Percentiles rank a stretch among this genome's conserved stretches.
Conservation (phyloP, 148 eudicot species). For the Cornus controversa region DNA sequence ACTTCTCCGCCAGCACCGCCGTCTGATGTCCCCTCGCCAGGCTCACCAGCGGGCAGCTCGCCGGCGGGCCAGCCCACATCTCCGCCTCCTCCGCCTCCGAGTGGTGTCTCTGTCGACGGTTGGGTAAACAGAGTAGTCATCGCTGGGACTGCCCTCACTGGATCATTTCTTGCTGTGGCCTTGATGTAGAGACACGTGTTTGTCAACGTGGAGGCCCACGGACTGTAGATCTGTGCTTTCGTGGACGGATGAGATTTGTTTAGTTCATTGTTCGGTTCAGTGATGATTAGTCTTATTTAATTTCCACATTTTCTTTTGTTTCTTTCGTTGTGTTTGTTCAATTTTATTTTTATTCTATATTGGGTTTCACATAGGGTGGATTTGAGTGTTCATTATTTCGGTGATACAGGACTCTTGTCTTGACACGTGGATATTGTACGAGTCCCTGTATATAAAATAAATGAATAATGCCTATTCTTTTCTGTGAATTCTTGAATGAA, state of each 20-base stretch:
- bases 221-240: constrained; percentile 11
- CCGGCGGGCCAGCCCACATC: neutral
- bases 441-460: constrained; percentile 14
- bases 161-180: constrained; percentile 26
- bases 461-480: constrained; percentile 16
- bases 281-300: neutral
- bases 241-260: constrained; percentile 30
- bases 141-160: constrained; percentile 36
- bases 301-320: neutral
- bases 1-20: constrained; percentile 12
- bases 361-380: neutral
- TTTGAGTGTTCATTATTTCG: constrained; percentile 10
- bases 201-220: constrained; percentile 11
- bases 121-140: constrained; percentile 21
- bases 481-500: neutral
- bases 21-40: neutral
- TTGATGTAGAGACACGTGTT: constrained; percentile 26
- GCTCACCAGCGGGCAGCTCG: too few species aligned
- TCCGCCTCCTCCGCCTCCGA: neutral
- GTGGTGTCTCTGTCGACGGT: constrained; percentile 14
- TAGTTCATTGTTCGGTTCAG: neutral
- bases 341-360: neutral
- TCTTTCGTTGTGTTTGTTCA: neutral
- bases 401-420: neutral
- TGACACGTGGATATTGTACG: constrained; percentile 12